Percentiles rank a stretch among this genome's conserved stretches.
These are phyloP conservation scores for Blastobotrys proliferans DNA, from an alignment of 1,139 yeast genomes.

Conservation along the genomic window DNA sequence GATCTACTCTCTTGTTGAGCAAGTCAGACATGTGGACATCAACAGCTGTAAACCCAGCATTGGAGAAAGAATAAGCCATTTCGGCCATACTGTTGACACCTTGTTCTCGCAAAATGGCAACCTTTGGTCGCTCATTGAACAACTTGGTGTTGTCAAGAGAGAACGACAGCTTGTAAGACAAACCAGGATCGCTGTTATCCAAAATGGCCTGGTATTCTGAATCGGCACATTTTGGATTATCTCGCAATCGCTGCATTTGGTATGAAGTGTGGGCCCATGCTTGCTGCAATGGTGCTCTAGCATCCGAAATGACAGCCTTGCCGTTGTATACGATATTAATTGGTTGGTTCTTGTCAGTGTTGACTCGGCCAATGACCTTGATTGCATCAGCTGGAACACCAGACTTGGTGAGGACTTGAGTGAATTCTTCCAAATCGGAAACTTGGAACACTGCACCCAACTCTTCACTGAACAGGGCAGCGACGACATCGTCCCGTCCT, in stretches of 20 bases:
- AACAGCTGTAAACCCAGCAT: slow-evolving; percentile 87
- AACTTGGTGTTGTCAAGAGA: slow-evolving; percentile 38
- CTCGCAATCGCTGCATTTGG: slow-evolving; percentile 86
- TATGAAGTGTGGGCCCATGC: slow-evolving; percentile 88
- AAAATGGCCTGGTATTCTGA: slow-evolving; percentile 73
- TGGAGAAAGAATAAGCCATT: slow-evolving; percentile 96
- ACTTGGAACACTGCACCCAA: slow-evolving; percentile 97
- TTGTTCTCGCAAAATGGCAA: slow-evolving; percentile 96
- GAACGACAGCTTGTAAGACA: slow-evolving; percentile 72
- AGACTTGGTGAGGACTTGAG: slow-evolving; percentile 47
- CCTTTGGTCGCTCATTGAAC: slow-evolving; percentile 61
- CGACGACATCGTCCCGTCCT: slow-evolving; percentile 30
- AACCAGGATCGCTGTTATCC: slow-evolving; percentile 89
- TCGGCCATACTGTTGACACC: slow-evolving; percentile 98
- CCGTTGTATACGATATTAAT: slow-evolving; percentile 50
- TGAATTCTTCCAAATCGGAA: slow-evolving; percentile 53
- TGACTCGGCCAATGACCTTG: slow-evolving; percentile 64
- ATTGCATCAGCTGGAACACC: slow-evolving; percentile 58
- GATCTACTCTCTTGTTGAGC: slow-evolving; percentile 63
- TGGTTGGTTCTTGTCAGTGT: slow-evolving; percentile 48
- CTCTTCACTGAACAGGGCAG: slow-evolving; percentile 77
- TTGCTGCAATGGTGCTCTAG: slow-evolving; percentile 73
- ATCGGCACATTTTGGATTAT: slow-evolving; percentile 84
- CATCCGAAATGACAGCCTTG: slow-evolving; percentile 43
- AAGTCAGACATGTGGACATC: slow-evolving; percentile 98